Base-by-base conservation (phyloP, 305 asterid genomes). In the Rubia peregrina region DNA sequence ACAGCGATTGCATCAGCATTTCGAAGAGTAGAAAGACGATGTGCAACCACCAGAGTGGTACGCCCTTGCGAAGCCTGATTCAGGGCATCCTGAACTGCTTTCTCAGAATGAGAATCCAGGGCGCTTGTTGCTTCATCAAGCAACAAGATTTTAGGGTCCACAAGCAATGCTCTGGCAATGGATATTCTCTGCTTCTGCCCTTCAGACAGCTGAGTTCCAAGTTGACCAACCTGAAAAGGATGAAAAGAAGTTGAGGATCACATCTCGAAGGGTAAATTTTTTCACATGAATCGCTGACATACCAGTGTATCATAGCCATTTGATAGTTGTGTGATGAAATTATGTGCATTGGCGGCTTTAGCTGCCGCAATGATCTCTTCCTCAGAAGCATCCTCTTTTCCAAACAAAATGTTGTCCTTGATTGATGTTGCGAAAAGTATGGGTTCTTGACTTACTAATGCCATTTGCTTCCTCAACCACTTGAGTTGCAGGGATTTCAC, bases 41-140 rank as follows among this genome's bases (percentile, higher is more conserved):
- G 93, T 12, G 91, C 93, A 33, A 89, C 80, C 64, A 82, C 26
- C 6, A 89, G 61, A 0, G 91, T 73, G 0, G 91, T 89, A 65
- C 91, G 70, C 62, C 90, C 90, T 33, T 53, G 66, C 67, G 88
- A 81, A 68, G 85, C 89, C 21, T 80, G 83, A 62, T 85, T 81
- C 14, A 87, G 74, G 51, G 93, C 96, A 51, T 83, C 87, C 56
- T 87, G 96, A 13, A 87, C 91, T 24, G 76, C 62, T 61, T 79
- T 87, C 75, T 89, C 93, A 9, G 93, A 85, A 40, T 82, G 81
- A 22, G 88, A 70, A 75, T 88, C 91, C 5, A 88, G 78, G 33
- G 95, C 80, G 69, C 92, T 88, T 40, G 90, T 88, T 24, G 95
- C 95, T 81, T 88, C 92, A 63, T 86, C 91, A 11, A 88, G 90